A percentile compares a stretch with the other conserved stretches of the same genome.
Conservation (phyloP, 306 rosid genomes). For the Prunus salicina region DNA sequence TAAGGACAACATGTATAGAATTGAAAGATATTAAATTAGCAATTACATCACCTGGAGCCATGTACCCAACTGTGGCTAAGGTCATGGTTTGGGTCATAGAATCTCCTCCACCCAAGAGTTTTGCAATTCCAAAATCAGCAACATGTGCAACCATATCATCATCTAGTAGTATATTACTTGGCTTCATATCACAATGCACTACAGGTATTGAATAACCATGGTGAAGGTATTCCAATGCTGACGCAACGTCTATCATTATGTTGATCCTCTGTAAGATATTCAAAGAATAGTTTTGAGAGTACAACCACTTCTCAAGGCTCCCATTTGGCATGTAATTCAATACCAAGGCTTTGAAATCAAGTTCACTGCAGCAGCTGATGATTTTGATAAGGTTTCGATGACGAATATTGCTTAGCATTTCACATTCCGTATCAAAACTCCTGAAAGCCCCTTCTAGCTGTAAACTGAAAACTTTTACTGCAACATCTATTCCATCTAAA, state of each 20-base stretch:
- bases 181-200: conserved; percentile 28
- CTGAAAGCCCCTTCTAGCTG: background rate
- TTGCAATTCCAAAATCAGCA: too few species aligned
- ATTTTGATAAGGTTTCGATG: conserved; percentile 22
- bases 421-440: conserved; percentile 13
- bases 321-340: conserved; percentile 25
- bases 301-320: conserved; percentile 24
- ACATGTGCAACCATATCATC: too few species aligned
- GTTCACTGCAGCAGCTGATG: conserved; percentile 10
- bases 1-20: too few species aligned
- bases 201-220: conserved; percentile 25
- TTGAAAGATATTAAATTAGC: too few species aligned
- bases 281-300: background rate
- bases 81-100: too few species aligned
- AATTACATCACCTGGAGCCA: too few species aligned
- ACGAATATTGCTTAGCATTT: background rate
- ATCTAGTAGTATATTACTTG: too few species aligned
- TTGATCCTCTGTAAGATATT: conserved; percentile 5
- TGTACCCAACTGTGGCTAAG: too few species aligned
- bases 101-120: too few species aligned
- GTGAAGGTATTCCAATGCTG: conserved; percentile 37
- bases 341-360: conserved; percentile 25
- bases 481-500: conserved; percentile 15
- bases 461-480: conserved; percentile 9
- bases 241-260: background rate